Evolutionary conservation across 31 red algal species (phyloP).

Genomic region (Asparagopsis taxiformis): DNA sequence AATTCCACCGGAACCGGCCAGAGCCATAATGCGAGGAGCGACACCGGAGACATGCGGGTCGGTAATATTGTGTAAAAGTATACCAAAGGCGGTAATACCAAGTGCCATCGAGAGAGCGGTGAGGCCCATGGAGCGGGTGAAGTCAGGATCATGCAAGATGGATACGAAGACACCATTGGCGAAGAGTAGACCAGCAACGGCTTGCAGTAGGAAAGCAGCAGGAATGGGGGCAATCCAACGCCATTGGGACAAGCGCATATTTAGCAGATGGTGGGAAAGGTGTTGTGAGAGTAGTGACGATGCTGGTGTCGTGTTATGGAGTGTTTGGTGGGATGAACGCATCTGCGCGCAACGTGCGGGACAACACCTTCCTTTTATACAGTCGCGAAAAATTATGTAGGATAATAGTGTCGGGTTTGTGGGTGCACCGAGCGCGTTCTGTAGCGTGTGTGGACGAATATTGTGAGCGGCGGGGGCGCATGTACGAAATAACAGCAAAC

Average conservation of each 20-base stretch:
- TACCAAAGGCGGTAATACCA: slow-evolving; percentile 22
- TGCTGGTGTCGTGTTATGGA: no score
- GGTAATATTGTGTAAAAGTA: slow-evolving; percentile 17
- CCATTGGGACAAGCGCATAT: slow-evolving; percentile 15
- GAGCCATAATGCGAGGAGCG: slow-evolving; percentile 11
- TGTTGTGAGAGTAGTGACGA: neutral
- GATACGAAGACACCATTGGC: slow-evolving; percentile 37
- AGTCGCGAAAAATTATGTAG: no score
- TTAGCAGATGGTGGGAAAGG: neutral
- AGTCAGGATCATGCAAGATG: slow-evolving; percentile 4
- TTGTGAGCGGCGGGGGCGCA: no score
- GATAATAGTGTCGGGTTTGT: no score
- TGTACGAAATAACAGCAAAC: no score
- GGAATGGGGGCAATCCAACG: slow-evolving; percentile 7
- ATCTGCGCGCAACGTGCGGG: no score
- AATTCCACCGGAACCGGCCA: slow-evolving; percentile 11
- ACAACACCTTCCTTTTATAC: no score
- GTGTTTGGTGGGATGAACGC: no score
- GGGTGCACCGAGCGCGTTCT: no score
- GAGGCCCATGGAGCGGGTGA: slow-evolving; percentile 33
- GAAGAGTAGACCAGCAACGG: slow-evolving; percentile 30
- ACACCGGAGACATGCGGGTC: neutral
- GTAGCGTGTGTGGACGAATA: no score
- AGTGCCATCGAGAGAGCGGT: slow-evolving; percentile 13
- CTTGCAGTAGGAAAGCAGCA: slow-evolving; percentile 17